phyloP scores from a whole-genome alignment of 306 rosid genomes.

The Mimosa pudica region DNA sequence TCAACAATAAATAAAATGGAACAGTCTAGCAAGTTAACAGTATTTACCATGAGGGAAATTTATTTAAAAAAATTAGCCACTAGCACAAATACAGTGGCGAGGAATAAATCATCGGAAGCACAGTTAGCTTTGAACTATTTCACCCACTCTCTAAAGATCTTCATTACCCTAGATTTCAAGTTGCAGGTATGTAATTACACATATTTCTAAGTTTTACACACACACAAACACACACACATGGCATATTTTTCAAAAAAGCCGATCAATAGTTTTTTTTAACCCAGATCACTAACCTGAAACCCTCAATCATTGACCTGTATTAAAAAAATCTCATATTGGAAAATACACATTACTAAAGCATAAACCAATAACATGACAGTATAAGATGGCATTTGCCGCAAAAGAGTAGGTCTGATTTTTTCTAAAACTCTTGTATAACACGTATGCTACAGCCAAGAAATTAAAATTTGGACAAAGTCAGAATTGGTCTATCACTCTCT shows the following conservation, averaged over 20 bases:
- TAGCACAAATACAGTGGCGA: conserved; percentile 23
- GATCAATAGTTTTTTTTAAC: background rate
- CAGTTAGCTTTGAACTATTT: background rate
- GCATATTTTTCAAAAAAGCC: background rate
- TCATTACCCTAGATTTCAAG: conserved; percentile 11
- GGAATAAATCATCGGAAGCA: conserved; percentile 16
- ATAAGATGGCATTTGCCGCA: conserved; percentile 28
- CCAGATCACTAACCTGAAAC: conserved; percentile 2
- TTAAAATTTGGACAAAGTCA: conserved; percentile 26
- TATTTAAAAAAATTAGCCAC: conserved; percentile 27
- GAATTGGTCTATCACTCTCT: conserved; percentile 9
- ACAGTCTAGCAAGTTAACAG: conserved; percentile 14
- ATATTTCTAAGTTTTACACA: conserved; percentile 19
- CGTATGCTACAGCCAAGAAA: conserved; percentile 4
- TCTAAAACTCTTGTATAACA: conserved; percentile 8
- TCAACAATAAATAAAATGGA: conserved; percentile 1
- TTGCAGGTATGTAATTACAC: background rate
- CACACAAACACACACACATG: background rate
- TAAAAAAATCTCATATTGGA: conserved; percentile 16
- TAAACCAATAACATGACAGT: conserved; percentile 16
- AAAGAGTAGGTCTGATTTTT: conserved; percentile 28
- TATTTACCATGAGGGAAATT: conserved; percentile 18
- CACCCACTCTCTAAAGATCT: background rate
- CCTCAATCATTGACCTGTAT: background rate
- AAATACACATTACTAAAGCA: conserved; percentile 17